Conservation (phyloP, 352 stramenopile species). For the Globisporangium spiculum region DNA sequence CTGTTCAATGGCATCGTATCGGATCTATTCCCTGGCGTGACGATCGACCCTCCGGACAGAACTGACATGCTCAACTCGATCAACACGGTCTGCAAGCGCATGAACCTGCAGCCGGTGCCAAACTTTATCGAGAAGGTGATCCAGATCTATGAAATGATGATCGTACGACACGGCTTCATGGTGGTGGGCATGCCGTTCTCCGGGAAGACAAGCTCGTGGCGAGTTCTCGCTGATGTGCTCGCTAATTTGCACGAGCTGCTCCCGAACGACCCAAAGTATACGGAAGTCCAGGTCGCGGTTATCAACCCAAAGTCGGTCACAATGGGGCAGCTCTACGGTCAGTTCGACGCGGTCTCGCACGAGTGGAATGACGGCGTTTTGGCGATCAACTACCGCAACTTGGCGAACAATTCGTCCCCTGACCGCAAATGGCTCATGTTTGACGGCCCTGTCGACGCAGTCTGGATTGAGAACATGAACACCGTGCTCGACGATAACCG, state of each 20-base stretch:
- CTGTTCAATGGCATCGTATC: slow-evolving; percentile 94
- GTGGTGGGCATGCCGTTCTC: slow-evolving; percentile 94
- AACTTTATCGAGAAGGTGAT: slow-evolving; percentile 94
- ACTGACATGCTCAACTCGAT: slow-evolving; percentile 86
- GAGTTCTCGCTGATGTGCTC: slow-evolving; percentile 89
- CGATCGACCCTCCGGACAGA: slow-evolving; percentile 86
- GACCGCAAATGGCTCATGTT: slow-evolving; percentile 93
- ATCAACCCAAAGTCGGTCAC: slow-evolving; percentile 95
- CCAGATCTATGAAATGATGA: slow-evolving; percentile 97
- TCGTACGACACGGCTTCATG: slow-evolving; percentile 96
- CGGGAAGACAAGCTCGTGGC: slow-evolving; percentile 90
- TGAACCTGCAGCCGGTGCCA: slow-evolving; percentile 81
- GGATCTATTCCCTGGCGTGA: slow-evolving; percentile 91
- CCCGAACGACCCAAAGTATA: slow-evolving; percentile 68
- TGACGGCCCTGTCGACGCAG: slow-evolving; percentile 90
- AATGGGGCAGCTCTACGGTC: slow-evolving; percentile 92
- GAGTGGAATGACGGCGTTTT: slow-evolving; percentile 94
- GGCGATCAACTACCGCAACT: slow-evolving; percentile 89
- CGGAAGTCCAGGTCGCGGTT: slow-evolving; percentile 67
- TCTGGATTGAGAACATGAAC: slow-evolving; percentile 97
- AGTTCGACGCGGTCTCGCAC: slow-evolving; percentile 94
- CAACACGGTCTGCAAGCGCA: slow-evolving; percentile 70
- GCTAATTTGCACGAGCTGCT: slow-evolving; percentile 67
- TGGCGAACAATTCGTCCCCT: slow-evolving; percentile 71
- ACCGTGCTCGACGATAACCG: slow-evolving; percentile 95